A percentile compares a stretch with the other conserved stretches of the same genome.
Evolutionary conservation across 2,329 filamentous ascomycete species (phyloP).

Genomic region (Diplocarpon mali): DNA sequence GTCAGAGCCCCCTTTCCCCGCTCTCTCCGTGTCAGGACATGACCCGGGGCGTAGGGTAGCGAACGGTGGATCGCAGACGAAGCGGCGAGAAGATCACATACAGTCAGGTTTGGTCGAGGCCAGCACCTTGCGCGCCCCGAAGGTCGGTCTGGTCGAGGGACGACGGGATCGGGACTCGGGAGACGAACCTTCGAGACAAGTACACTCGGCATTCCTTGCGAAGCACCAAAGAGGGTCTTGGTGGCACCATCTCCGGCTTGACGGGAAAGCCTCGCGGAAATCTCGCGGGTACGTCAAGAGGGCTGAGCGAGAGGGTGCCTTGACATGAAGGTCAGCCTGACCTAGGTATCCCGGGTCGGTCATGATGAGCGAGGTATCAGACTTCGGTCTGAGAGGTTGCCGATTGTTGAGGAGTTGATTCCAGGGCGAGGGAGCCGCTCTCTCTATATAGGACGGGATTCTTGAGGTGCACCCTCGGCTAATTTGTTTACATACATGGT

Average conservation of each 20-base stretch:
- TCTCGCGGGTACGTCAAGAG: conserved; percentile 4
- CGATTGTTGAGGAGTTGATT: not conserved
- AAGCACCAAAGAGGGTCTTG: conserved; percentile 1
- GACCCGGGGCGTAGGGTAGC: too few relatives aligned
- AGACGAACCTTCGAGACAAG: conserved; percentile 1
- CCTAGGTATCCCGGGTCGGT: conserved; percentile 1
- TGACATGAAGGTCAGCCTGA: conserved; percentile 2
- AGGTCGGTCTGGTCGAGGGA: not conserved
- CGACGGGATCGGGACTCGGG: too few relatives aligned
- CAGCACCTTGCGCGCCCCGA: not conserved
- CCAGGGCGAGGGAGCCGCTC: not conserved
- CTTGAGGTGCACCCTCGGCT: not conserved
- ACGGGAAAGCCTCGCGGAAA: not conserved
- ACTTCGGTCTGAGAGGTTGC: too few relatives aligned
- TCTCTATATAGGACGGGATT: not conserved
- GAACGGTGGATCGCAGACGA: too few relatives aligned
- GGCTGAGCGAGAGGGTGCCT: conserved; percentile 1
- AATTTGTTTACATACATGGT: not conserved
- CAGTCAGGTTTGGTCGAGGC: conserved; percentile 4
- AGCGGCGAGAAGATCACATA: too few relatives aligned
- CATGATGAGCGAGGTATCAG: not conserved
- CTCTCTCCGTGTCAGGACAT: too few relatives aligned
- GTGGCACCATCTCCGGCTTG: not conserved
- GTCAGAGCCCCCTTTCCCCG: too few relatives aligned
- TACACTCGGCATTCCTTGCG: conserved; percentile 2